Conservation (phyloP, 192 early-diverging fungal genomes). For the Mortierella hygrophila region DNA sequence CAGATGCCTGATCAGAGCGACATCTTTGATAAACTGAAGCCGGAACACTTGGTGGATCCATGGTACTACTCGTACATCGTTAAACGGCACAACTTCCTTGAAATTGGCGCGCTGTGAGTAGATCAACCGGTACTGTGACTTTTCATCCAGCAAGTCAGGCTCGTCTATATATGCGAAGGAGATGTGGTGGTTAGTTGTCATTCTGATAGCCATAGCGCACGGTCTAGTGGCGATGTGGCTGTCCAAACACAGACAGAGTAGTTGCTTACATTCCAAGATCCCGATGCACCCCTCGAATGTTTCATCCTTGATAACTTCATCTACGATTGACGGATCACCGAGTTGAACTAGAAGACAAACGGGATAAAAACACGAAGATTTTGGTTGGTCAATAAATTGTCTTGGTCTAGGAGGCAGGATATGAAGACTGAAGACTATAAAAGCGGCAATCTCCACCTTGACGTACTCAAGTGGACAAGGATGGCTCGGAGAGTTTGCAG, state of each 20-base stretch:
- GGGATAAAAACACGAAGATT: not conserved
- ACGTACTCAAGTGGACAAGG: not conserved
- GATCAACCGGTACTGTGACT: constrained; percentile 81
- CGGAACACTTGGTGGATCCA: constrained; percentile 92
- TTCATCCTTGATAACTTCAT: constrained; percentile 81
- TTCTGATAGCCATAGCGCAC: not conserved
- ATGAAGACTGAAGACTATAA: not conserved
- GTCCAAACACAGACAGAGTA: not conserved
- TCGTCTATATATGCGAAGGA: constrained; percentile 69
- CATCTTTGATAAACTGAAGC: constrained; percentile 89
- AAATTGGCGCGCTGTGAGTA: constrained; percentile 67
- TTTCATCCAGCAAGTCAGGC: constrained; percentile 70
- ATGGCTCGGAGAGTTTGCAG: constrained; percentile 69
- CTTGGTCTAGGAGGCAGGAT: not conserved
- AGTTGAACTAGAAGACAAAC: constrained; percentile 70
- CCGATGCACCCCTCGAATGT: constrained; percentile 77
- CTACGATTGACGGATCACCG: constrained; percentile 80
- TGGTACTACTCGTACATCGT: constrained; percentile 68
- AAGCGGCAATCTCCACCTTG: not conserved
- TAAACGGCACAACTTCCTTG: constrained; percentile 83
- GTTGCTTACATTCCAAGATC: constrained; percentile 84
- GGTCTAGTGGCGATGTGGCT: not conserved
- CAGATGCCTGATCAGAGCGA: constrained; percentile 77
- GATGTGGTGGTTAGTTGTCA: not conserved
- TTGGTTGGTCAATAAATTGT: not conserved